Conservation (phyloP, 208 protist species). For the Crithidia expoeki region DNA sequence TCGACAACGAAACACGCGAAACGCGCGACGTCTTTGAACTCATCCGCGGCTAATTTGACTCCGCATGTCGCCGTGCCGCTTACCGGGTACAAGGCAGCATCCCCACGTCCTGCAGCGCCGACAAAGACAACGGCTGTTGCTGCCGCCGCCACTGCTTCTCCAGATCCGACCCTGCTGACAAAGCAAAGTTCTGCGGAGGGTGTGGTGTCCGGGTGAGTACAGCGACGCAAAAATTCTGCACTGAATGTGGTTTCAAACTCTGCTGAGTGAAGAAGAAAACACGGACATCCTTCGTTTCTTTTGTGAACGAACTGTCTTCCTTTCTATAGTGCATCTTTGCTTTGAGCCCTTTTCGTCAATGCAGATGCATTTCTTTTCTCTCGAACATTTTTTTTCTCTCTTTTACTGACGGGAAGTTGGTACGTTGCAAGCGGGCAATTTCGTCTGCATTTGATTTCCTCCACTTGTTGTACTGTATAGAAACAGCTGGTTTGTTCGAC, state of each 20-base stretch:
- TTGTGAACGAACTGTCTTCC: background rate
- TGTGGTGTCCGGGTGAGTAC: constrained; percentile 55
- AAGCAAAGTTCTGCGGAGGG: constrained; percentile 61
- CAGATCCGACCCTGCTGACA: constrained; percentile 1
- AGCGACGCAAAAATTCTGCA: constrained; percentile 58
- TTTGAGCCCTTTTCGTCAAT: background rate
- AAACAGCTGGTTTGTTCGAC: no score
- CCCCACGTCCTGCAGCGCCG: background rate
- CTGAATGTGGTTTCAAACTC: constrained; percentile 65
- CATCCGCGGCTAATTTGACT: background rate
- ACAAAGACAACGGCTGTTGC: background rate
- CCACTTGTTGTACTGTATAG: no score
- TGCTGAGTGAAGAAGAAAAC: background rate
- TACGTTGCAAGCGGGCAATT: background rate
- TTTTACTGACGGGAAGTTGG: background rate
- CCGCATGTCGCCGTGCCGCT: background rate
- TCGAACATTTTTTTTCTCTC: constrained; percentile 12
- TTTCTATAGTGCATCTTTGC: background rate
- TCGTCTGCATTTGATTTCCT: background rate
- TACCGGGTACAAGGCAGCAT: background rate
- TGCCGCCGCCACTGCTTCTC: background rate
- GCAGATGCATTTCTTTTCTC: background rate
- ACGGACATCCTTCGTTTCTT: background rate
- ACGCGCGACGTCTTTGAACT: background rate
- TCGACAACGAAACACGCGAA: constrained; percentile 8